Evolutionary conservation across 352 stramenopile species (phyloP), one percentile per base, ranked within the genome.

Genomic region (Globisporangium acanthophoron): DNA sequence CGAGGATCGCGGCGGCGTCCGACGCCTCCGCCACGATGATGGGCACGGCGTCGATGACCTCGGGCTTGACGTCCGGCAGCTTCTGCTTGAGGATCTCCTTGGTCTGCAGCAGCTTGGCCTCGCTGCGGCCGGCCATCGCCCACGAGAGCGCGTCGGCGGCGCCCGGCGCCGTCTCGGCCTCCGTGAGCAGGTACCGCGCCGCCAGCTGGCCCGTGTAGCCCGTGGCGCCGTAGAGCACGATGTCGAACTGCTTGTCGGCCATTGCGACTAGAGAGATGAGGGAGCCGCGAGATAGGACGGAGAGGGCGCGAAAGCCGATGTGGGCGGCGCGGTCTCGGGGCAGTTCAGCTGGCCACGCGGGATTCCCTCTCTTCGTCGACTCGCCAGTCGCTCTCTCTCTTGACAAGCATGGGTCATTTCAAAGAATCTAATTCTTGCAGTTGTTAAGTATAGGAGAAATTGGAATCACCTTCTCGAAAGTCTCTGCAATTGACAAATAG

Each of bases 181-280:
- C 51, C 33, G 70, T 73, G 53, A 92, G 81, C 12, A 77, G 80
- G 57, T 93, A 86, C 27, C 66, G 59, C 18, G 73, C 74, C 7
- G 82, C 71, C 39, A 97, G 65, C 37, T 64, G 61, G 31, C 88
- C 88, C 3, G 83, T 93, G 69, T 91, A 97, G 41, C 84, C 88
- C 16, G 84, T 96, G 15, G 76, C 87, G 46, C 85, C 88, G 44
- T 92, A 87, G n/a, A 97, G 62, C 15, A 96, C 73, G 16, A 78
- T 16, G 46, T 78, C 73, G 46, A 69, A 80, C 11, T 49, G 58
- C 44, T 63, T 64, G 24, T 18, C 18, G 20, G 27, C 18, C 2
- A 41, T 53, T 6, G 8, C 48, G 48, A 27, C 29, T 31, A 3
- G 24, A 3, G 45, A 29, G 45, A 35, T 51, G 31, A 6, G 31